Conservation (phyloP, 768 basidiomycete genomes). For the Tricholoma hemisulphureum region DNA sequence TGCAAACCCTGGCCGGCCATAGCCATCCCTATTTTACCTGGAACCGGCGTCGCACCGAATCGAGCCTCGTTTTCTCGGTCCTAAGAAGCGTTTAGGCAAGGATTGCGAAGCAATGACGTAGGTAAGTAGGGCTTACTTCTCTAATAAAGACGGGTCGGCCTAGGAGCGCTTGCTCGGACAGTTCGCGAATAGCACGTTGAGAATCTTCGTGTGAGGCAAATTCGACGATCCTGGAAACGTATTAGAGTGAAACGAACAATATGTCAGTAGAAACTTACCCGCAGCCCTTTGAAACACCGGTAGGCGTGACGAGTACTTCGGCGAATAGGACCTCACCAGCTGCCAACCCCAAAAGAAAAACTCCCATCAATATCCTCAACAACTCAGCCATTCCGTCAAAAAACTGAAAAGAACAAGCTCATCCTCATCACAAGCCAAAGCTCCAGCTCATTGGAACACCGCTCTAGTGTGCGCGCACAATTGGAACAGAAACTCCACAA, state of each 20-base stretch:
- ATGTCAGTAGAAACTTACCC: slow-evolving; percentile 62
- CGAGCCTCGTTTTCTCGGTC: slow-evolving; percentile 96
- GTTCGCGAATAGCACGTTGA: slow-evolving; percentile 83
- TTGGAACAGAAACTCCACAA: slow-evolving; percentile 22
- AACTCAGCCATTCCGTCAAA: slow-evolving; percentile 56
- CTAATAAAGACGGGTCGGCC: slow-evolving; percentile 96
- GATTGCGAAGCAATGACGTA: not conserved
- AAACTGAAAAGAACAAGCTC: slow-evolving; percentile 37
- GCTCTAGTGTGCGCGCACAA: slow-evolving; percentile 12
- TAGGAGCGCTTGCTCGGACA: slow-evolving; percentile 86
- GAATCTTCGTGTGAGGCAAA: slow-evolving; percentile 88
- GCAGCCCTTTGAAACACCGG: slow-evolving; percentile 97
- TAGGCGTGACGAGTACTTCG: slow-evolving; percentile 97
- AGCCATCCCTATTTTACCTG: slow-evolving; percentile 94
- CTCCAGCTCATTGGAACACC: slow-evolving; percentile 37
- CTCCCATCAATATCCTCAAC: slow-evolving; percentile 90
- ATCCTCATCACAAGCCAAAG: slow-evolving; percentile 38
- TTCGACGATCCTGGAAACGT: slow-evolving; percentile 79
- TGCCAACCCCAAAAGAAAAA: slow-evolving; percentile 87
- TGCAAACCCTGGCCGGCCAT: slow-evolving; percentile 89
- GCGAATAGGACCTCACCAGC: slow-evolving; percentile 99
- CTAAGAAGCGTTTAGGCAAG: slow-evolving; percentile 38
- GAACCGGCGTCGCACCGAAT: slow-evolving; percentile 93
- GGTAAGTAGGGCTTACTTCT: slow-evolving; percentile 55
- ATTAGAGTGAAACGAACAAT: slow-evolving; percentile 14